These are phyloP conservation scores for Penicillium aurantiogriseum DNA, from an alignment of 2,329 filamentous ascomycete species.

Conservation along the genomic window DNA sequence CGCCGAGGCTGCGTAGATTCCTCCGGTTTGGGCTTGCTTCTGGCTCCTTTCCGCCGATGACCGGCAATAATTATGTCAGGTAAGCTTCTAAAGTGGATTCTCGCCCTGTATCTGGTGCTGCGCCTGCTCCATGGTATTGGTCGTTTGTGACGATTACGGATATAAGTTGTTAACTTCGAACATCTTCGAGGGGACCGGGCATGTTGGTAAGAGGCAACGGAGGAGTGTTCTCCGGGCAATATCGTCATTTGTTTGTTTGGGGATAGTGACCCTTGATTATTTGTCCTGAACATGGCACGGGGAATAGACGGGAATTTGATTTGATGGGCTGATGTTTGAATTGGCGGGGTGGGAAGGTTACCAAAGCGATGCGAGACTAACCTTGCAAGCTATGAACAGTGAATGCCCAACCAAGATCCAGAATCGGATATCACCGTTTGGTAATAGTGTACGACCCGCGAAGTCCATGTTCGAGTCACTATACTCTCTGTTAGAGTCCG, in stretches of 20 bases:
- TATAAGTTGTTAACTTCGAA: background rate
- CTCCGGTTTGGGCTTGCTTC: conserved; percentile 13
- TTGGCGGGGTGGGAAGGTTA: background rate
- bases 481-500: background rate
- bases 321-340: background rate
- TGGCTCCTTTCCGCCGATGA: conserved; percentile 19
- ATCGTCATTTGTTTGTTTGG: background rate
- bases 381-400: too few species aligned
- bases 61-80: conserved; percentile 15
- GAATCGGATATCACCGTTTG: background rate
- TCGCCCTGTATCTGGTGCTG: background rate
- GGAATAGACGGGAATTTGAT: background rate
- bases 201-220: background rate
- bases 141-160: conserved; percentile 4
- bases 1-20: conserved; percentile 2
- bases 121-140: background rate
- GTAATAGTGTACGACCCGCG: background rate
- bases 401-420: background rate
- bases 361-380: background rate
- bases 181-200: background rate
- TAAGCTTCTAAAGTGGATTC: background rate
- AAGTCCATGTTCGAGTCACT: background rate
- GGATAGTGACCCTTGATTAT: background rate
- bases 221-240: conserved; percentile 4
- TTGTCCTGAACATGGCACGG: background rate